Percentiles rank a stretch among this genome's conserved stretches.
phyloP scores from a whole-genome alignment of 106 monocot genomes.

The Acorus gramineus region DNA sequence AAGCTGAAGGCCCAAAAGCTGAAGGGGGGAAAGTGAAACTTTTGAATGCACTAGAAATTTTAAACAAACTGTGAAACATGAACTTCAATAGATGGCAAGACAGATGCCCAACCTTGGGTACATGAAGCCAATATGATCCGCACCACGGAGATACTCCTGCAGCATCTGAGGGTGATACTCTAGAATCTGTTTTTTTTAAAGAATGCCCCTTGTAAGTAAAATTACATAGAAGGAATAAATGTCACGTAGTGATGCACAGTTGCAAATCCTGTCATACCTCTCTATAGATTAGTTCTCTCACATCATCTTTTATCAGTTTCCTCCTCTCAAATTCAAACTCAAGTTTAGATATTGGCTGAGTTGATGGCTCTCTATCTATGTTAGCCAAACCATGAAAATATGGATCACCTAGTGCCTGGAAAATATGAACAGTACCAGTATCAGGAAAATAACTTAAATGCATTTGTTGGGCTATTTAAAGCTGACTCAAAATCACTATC shows the following conservation, averaged over 20 bases:
- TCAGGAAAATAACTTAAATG: too few species aligned
- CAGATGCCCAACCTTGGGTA: conserved; percentile 52
- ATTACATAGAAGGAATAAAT: not conserved
- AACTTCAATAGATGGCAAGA: too few species aligned
- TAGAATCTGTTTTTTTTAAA: conserved; percentile 69
- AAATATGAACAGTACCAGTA: not conserved
- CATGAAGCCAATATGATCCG: conserved; percentile 69
- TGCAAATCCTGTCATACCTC: conserved; percentile 29
- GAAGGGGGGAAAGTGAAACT: too few species aligned
- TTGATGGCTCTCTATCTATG: conserved; percentile 53
- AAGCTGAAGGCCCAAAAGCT: too few species aligned
- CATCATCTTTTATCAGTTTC: conserved; percentile 65
- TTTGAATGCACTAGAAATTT: too few species aligned
- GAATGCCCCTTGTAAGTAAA: conserved; percentile 14
- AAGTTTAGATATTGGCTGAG: conserved; percentile 54
- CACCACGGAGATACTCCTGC: conserved; percentile 60
- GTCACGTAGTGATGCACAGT: not conserved
- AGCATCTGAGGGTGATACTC: conserved; percentile 98
- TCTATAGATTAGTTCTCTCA: conserved; percentile 63
- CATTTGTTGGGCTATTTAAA: too few species aligned
- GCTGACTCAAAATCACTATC: not conserved
- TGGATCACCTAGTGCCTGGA: conserved; percentile 56
- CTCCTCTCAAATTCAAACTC: conserved; percentile 81
- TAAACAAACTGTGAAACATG: too few species aligned
- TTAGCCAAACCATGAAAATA: conserved; percentile 55